Evolutionary conservation across 2,329 filamentous ascomycete species (phyloP).

Genomic region (Fusarium foetens): DNA sequence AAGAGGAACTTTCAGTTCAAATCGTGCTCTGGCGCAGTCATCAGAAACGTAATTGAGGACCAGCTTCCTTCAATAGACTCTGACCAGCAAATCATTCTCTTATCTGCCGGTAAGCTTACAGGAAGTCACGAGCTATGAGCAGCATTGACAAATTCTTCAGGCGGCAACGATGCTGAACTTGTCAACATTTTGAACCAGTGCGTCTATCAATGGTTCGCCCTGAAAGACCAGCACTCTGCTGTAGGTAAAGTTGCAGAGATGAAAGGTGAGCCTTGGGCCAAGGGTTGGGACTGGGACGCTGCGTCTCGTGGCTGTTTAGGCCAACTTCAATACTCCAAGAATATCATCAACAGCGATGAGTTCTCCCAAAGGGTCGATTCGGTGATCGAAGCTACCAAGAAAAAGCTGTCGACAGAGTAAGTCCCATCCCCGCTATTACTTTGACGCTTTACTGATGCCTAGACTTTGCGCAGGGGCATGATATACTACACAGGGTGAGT

Average conservation of each 20-base stretch:
- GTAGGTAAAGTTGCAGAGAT: neutral
- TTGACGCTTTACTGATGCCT: too few relatives aligned
- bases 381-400: conserved; percentile 4
- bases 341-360: neutral
- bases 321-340: neutral
- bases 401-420: neutral
- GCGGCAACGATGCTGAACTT: conserved; percentile 15
- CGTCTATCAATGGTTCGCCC: conserved; percentile 10
- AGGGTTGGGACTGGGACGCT: neutral
- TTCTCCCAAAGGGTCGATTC: neutral
- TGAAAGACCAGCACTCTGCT: neutral
- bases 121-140: too few relatives aligned
- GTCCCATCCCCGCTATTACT: neutral
- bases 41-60: neutral
- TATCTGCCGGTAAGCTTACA: neutral
- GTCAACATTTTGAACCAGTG: conserved; percentile 14
- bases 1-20: neutral
- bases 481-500: conserved; percentile 19
- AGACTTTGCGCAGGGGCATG: neutral
- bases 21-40: neutral
- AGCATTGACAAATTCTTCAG: too few relatives aligned
- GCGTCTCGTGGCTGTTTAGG: neutral
- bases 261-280: conserved; percentile 2
- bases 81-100: neutral
- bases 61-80: neutral